These are phyloP conservation scores for Apiosordaria backusii DNA, from an alignment of 495 filamentous ascomycete genomes.

Conservation along the genomic window DNA sequence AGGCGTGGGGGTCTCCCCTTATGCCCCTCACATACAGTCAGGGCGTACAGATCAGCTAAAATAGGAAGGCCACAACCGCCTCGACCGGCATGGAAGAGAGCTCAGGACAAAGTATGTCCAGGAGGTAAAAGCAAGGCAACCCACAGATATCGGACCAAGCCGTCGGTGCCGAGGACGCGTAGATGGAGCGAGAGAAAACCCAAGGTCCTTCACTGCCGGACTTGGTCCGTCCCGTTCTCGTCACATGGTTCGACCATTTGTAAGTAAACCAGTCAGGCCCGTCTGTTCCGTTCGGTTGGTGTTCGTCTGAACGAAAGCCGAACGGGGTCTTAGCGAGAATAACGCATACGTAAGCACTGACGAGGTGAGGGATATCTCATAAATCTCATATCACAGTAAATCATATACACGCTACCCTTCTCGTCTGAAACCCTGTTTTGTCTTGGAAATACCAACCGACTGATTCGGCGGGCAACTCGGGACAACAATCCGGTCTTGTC, in stretches of 20 bases:
- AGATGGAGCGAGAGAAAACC: neutral
- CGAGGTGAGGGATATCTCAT: neutral
- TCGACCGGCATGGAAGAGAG: neutral
- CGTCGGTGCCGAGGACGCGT: conserved; percentile 1
- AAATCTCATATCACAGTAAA: neutral
- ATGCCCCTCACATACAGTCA: neutral
- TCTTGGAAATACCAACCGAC: neutral
- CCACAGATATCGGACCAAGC: neutral
- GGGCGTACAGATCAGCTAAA: neutral
- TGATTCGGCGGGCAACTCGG: neutral
- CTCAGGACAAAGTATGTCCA: neutral
- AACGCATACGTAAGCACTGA: neutral
- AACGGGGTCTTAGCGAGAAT: neutral
- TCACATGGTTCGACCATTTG: neutral
- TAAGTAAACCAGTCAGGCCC: neutral
- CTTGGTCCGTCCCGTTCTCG: neutral
- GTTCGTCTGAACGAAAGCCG: neutral
- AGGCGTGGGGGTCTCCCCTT: neutral
- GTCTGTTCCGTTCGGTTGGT: neutral
- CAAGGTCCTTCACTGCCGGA: neutral
- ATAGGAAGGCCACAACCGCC: neutral
- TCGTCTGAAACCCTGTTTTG: neutral
- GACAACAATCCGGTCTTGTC: neutral
- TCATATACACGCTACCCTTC: neutral
- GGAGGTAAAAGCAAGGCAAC: neutral